Conservation (phyloP, 2,329 filamentous ascomycete species). For the Ophiocordyceps sinensis region DNA sequence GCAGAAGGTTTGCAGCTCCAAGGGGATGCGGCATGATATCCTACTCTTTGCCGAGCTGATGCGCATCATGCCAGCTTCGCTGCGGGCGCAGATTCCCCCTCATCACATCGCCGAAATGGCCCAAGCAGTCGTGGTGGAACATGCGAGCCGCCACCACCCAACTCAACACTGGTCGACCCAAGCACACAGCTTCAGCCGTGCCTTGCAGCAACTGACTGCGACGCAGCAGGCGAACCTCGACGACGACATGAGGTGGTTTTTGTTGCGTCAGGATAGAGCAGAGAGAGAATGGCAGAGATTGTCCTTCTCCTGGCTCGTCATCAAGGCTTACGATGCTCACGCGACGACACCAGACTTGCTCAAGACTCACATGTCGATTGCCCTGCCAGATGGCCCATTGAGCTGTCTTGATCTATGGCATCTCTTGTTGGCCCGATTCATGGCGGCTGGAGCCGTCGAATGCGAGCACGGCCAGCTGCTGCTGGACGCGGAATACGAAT, state of each 20-base stretch:
- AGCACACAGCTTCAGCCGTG: conserved; percentile 7
- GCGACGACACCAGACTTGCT: conserved; percentile 6
- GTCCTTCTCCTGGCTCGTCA: conserved; percentile 10
- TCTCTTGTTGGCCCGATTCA: conserved; percentile 5
- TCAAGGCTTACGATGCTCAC: conserved; percentile 6
- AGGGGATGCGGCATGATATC: conserved; percentile 5
- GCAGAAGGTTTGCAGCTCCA: conserved; percentile 3
- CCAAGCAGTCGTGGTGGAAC: conserved; percentile 5
- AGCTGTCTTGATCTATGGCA: conserved; percentile 10
- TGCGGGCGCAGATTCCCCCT: conserved; percentile 4
- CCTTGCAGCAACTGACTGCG: conserved; percentile 3
- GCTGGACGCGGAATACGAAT: conserved; percentile 3
- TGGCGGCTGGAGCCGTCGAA: conserved; percentile 3
- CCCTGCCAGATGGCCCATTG: conserved; percentile 1
- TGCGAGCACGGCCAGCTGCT: conserved; percentile 1
- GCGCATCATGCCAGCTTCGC: conserved; percentile 5
- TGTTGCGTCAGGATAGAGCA: conserved; percentile 3
- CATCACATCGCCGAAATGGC: conserved; percentile 5
- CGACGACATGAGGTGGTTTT: conserved; percentile 3
- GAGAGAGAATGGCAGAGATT: conserved; percentile 3
- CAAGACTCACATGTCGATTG: conserved; percentile 1
- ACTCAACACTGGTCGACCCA: conserved; percentile 5
- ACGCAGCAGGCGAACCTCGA: conserved; percentile 4
- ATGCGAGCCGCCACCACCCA: conserved; percentile 7
- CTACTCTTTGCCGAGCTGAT: conserved; percentile 7